Conservation (phyloP, 495 filamentous ascomycete species). For the Penicillium pancosmium region DNA sequence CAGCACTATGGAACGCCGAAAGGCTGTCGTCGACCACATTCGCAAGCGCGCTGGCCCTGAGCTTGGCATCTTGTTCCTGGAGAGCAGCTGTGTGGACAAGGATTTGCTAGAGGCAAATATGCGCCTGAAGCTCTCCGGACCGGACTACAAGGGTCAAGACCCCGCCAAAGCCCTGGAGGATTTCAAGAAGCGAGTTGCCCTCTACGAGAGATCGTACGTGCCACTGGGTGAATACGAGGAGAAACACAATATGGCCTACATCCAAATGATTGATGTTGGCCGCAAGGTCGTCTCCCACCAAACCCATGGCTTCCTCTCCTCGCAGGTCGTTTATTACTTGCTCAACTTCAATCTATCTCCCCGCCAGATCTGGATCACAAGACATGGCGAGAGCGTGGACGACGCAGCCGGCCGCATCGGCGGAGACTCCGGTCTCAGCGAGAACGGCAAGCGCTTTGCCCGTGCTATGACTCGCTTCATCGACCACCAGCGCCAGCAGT, state of each 20-base stretch:
- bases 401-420: conserved; percentile 81
- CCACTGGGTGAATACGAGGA: conserved; percentile 93
- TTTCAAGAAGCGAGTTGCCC: conserved; percentile 90
- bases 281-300: conserved; percentile 90
- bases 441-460: conserved; percentile 73
- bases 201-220: conserved; percentile 92
- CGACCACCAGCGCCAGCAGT: conserved; percentile 69
- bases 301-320: conserved; percentile 86
- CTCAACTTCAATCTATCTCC: conserved; percentile 96
- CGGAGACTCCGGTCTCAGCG: conserved; percentile 79
- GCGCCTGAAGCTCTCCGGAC: conserved; percentile 95
- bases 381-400: conserved; percentile 85
- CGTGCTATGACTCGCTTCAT: conserved; percentile 76
- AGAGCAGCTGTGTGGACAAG: conserved; percentile 87
- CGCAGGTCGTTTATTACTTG: conserved; percentile 88
- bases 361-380: conserved; percentile 95
- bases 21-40: conserved; percentile 81
- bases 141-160: conserved; percentile 94
- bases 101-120: conserved; percentile 90
- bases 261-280: conserved; percentile 97
- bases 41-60: conserved; percentile 80
- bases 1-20: conserved; percentile 83
- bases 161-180: conserved; percentile 79
- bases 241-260: conserved; percentile 82
- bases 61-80: conserved; percentile 88